phyloP scores from a whole-genome alignment of 2,329 filamentous ascomycete genomes.

The Metarhizium album region DNA sequence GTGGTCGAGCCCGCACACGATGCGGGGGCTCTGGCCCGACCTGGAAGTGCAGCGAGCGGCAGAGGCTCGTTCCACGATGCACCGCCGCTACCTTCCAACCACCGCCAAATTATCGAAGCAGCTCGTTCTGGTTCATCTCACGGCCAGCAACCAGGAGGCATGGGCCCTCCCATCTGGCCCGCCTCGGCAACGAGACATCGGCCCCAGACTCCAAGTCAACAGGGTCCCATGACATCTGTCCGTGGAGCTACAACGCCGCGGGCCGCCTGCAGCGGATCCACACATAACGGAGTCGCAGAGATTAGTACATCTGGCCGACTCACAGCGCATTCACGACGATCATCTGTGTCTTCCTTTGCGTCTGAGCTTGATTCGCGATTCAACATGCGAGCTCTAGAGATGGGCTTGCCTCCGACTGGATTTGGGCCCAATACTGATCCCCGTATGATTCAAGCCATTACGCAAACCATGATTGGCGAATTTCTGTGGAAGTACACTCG shows the following conservation, averaged over 20 bases:
- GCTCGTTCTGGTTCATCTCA: constrained; percentile 50
- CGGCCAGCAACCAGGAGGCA: constrained; percentile 36
- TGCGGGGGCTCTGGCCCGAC: constrained; percentile 36
- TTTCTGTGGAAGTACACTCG: constrained; percentile 99
- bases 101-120: constrained; percentile 75
- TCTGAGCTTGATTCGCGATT: constrained; percentile 90
- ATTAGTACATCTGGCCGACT: constrained; percentile 37
- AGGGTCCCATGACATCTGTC: constrained; percentile 33
- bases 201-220: constrained; percentile 51
- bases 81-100: constrained; percentile 73
- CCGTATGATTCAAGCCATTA: constrained; percentile 97
- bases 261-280: constrained; percentile 32
- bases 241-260: constrained; percentile 50
- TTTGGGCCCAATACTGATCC: constrained; percentile 73
- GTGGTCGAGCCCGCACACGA: constrained; percentile 29
- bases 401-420: constrained; percentile 42
- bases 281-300: constrained; percentile 37
- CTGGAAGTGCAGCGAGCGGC: constrained; percentile 63
- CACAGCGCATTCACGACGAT: constrained; percentile 36
- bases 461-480: constrained; percentile 98
- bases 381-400: constrained; percentile 54
- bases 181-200: constrained; percentile 56
- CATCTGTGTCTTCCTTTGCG: constrained; percentile 88
- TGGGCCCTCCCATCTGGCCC: constrained; percentile 79
- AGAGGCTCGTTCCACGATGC: constrained; percentile 29